These are phyloP conservation scores for Aureobasidium lini DNA, from an alignment of 2,329 filamentous ascomycete genomes.

Conservation along the genomic window DNA sequence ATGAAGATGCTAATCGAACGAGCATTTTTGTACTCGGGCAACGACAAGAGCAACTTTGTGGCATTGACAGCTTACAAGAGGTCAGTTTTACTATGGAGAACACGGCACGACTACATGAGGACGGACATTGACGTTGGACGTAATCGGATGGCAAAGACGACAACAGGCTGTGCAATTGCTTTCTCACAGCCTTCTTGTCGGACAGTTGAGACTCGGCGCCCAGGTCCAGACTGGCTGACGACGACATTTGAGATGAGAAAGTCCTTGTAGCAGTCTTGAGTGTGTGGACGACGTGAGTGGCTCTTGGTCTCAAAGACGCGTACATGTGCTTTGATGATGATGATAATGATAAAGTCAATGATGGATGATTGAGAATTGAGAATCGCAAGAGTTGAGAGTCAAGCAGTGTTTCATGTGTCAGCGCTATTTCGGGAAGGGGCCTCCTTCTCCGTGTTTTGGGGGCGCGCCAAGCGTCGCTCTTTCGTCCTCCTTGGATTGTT, in stretches of 20 bases:
- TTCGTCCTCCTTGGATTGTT: background rate
- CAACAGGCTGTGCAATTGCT: slow-evolving; percentile 60
- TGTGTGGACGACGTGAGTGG: background rate
- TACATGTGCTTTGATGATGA: background rate
- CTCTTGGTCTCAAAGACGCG: background rate
- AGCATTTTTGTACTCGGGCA: slow-evolving; percentile 69
- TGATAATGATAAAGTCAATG: too few species aligned
- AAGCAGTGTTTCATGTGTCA: background rate
- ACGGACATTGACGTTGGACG: slow-evolving; percentile 63
- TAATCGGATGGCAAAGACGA: slow-evolving; percentile 54
- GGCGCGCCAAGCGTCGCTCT: background rate
- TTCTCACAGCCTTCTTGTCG: slow-evolving; percentile 65
- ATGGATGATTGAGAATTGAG: background rate
- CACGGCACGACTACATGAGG: background rate
- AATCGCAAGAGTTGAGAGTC: background rate
- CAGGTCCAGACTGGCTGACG: background rate
- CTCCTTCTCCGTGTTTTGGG: slow-evolving; percentile 9
- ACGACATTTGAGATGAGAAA: background rate
- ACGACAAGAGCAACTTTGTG: slow-evolving; percentile 55
- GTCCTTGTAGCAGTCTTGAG: background rate
- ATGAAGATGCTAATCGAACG: slow-evolving; percentile 76
- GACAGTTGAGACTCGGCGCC: slow-evolving; percentile 15
- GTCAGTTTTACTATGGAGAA: slow-evolving; percentile 11
- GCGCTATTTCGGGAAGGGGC: slow-evolving; percentile 5
- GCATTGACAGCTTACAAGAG: slow-evolving; percentile 52